phyloP scores from a whole-genome alignment of 208 protist species.

The Trypanosoma congolense region DNA sequence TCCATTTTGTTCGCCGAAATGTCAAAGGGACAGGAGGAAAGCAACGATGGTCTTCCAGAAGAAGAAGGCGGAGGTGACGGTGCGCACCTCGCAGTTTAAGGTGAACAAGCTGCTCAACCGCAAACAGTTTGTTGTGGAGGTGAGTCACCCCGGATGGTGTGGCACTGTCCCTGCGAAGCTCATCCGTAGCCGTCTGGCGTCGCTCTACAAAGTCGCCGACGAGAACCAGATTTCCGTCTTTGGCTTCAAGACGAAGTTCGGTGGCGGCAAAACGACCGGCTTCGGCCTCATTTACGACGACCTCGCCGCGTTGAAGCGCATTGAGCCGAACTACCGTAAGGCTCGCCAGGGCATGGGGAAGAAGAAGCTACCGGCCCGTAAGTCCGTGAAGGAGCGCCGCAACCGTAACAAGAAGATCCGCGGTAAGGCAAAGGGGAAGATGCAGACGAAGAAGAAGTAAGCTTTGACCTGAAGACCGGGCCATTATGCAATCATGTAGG shows the following conservation, averaged over 20 bases:
- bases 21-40: neutral
- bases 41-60: slow-evolving; percentile 84
- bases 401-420: slow-evolving; percentile 98
- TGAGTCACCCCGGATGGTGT: slow-evolving; percentile 84
- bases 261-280: slow-evolving; percentile 98
- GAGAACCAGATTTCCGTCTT: slow-evolving; percentile 94
- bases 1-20: neutral
- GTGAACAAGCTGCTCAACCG: slow-evolving; percentile 98
- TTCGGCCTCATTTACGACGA: slow-evolving; percentile 99
- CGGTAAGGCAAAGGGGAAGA: slow-evolving; percentile 95
- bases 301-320: slow-evolving; percentile 25
- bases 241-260: slow-evolving; percentile 98
- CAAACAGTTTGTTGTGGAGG: slow-evolving; percentile 98
- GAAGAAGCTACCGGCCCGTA: slow-evolving; percentile 88
- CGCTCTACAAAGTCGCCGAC: slow-evolving; percentile 97
- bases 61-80: slow-evolving; percentile 88
- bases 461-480: too few relatives aligned
- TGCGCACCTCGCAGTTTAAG: slow-evolving; percentile 98
- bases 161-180: slow-evolving; percentile 92
- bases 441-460: slow-evolving; percentile 91
- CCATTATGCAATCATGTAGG: neutral
- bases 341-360: slow-evolving; percentile 92
- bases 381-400: slow-evolving; percentile 98
- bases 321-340: slow-evolving; percentile 97
- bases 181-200: slow-evolving; percentile 93